Evolutionary conservation across 1,139 yeast genomes (phyloP).

Genomic region (Yamadazyma atmosphaerica): DNA sequence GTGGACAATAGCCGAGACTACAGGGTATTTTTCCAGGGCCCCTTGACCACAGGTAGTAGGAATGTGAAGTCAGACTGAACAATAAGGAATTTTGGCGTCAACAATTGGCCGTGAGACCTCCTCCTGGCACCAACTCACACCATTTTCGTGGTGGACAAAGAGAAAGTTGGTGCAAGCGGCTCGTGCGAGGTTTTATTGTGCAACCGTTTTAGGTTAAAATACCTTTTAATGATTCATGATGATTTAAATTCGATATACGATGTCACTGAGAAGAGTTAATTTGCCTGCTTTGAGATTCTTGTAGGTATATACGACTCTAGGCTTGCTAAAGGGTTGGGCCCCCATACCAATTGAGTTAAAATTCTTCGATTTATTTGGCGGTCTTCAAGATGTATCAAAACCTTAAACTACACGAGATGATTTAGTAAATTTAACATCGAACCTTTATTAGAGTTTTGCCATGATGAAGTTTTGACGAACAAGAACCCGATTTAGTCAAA

Average conservation of each 20-base stretch:
- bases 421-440: too few relatives aligned
- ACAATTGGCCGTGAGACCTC: too few relatives aligned
- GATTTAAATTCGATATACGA: neutral
- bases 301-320: neutral
- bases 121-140: too few relatives aligned
- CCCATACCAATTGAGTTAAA: neutral
- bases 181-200: neutral
- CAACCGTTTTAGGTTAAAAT: neutral
- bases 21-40: neutral
- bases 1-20: neutral
- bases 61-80: neutral
- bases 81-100: neutral
- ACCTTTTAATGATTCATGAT: neutral
- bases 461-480: too few relatives aligned
- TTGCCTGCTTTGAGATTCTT: neutral
- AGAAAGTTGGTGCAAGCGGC: neutral
- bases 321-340: too few relatives aligned
- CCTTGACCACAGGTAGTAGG: neutral
- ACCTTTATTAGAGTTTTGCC: too few relatives aligned
- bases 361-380: too few relatives aligned
- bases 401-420: too few relatives aligned
- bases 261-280: neutral
- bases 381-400: too few relatives aligned
- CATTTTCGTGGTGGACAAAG: neutral
- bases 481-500: too few relatives aligned